These are phyloP conservation scores for Cladosporium cucumerinum DNA, from an alignment of 2,329 filamentous ascomycete species.

Conservation along the genomic window DNA sequence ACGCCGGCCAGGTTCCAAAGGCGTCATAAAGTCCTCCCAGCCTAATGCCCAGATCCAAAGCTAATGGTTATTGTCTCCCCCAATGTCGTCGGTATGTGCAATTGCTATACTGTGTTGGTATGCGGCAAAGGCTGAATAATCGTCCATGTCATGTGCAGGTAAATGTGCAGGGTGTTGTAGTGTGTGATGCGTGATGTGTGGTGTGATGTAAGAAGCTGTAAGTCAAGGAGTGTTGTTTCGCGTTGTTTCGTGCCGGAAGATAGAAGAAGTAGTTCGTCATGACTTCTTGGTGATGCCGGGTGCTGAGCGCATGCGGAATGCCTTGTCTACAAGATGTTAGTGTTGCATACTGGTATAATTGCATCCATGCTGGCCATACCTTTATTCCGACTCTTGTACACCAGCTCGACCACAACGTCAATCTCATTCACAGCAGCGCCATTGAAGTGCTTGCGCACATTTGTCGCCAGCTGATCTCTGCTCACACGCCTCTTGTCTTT, in stretches of 20 bases:
- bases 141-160: conserved; percentile 6
- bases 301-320: conserved; percentile 45
- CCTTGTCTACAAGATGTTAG: conserved; percentile 39
- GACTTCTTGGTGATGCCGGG: conserved; percentile 29
- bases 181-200: neutral
- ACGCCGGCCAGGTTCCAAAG: neutral
- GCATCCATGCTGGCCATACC: too few species aligned
- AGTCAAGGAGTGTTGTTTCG: neutral
- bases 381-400: conserved; percentile 66
- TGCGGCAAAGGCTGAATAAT: neutral
- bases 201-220: neutral
- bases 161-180: neutral
- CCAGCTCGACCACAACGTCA: conserved; percentile 75
- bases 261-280: neutral
- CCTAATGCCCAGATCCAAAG: conserved; percentile 4
- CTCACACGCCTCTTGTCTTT: conserved; percentile 63
- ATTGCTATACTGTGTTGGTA: conserved; percentile 5
- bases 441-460: conserved; percentile 81
- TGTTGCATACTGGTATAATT: too few species aligned
- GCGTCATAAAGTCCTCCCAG: neutral
- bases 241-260: neutral
- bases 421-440: conserved; percentile 74
- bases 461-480: conserved; percentile 68
- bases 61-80: neutral
- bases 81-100: conserved; percentile 12